Base-by-base conservation (phyloP, 441 rosid species). In the Arabidopsis lyrata region DNA sequence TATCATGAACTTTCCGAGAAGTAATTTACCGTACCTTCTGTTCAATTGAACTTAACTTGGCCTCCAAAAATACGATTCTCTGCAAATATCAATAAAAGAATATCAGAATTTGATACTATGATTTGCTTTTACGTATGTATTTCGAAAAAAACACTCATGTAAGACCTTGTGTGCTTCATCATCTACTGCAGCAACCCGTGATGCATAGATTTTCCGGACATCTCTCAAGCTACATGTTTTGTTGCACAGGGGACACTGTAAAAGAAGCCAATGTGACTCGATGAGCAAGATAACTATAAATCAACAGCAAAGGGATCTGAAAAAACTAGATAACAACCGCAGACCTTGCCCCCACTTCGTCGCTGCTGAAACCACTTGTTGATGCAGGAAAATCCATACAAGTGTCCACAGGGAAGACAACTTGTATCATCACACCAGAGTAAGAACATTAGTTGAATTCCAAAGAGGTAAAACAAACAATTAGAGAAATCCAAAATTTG, bases 351-450 rank as follows among this genome's bases (percentile, higher is more conserved):
- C 5, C 74, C 78, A 65, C 84, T 83, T 75, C 81, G 70, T 15
- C 73, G 78, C 68, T 87, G 92, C 64, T 78, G 79, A 65, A 91
- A 66, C 98, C 97, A 94, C 70, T 78, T 91, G 18, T 72, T 82
- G 68, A 94, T 85, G 82, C 97, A 94, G 41, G 91, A 85, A 73
- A 83, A 83, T 38, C 98, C 98, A 84, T 83, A 91, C 69, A 94
- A 68, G 68, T 94, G 98, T 12, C 98, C 96, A 77, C 98, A 94
- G 67, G 93, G 96, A 70, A 94, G 95, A 78, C 97, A 94, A 75
- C 97, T 94, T 84, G 61, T 81, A 53, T 56, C 60, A 53, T 60
- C 60, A 14, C 39, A 27, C 10, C 6, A 32, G 56, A 32, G 52
- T 3, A 36, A 58, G 60, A 39, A 66, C 22, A 67, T 57, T 49